Evolutionary conservation across 352 stramenopile species (phyloP).

Genomic region (Elongisporangium prolatum): DNA sequence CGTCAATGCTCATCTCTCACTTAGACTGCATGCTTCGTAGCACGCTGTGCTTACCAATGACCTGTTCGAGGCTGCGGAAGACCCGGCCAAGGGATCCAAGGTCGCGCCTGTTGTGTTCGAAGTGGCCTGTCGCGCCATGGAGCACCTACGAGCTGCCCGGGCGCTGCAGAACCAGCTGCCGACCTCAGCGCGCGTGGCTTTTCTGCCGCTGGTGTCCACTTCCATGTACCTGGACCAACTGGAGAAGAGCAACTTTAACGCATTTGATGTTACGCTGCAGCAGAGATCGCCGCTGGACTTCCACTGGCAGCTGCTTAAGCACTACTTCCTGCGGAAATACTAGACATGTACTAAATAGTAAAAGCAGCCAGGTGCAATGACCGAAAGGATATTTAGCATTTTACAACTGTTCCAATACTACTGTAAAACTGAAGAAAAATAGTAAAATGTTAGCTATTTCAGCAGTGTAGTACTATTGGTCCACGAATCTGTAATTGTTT

Average conservation of each 20-base stretch:
- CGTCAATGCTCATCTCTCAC: background rate
- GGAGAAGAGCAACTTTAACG: slow-evolving; percentile 77
- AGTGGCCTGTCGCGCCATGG: slow-evolving; percentile 77
- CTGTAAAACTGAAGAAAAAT: too few relatives aligned
- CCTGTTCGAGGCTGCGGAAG: slow-evolving; percentile 51
- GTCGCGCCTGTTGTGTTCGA: slow-evolving; percentile 86
- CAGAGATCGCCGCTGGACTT: slow-evolving; percentile 50
- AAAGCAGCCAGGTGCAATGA: background rate
- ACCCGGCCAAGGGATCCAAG: slow-evolving; percentile 55
- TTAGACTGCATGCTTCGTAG: slow-evolving; percentile 3
- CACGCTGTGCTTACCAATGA: slow-evolving; percentile 26
- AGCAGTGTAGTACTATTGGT: too few relatives aligned
- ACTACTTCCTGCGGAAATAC: slow-evolving; percentile 77
- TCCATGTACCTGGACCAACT: slow-evolving; percentile 61
- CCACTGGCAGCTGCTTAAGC: slow-evolving; percentile 70
- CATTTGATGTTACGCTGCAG: slow-evolving; percentile 54
- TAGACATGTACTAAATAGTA: slow-evolving; percentile 20
- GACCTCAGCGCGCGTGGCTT: slow-evolving; percentile 38
- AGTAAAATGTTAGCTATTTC: too few relatives aligned
- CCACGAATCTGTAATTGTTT: too few relatives aligned
- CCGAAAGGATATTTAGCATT: background rate
- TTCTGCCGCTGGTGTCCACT: slow-evolving; percentile 69
- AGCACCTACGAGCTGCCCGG: slow-evolving; percentile 74
- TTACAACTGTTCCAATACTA: slow-evolving; percentile 1
- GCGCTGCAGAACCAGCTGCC: slow-evolving; percentile 53